Evolutionary conservation across 2,329 filamentous ascomycete genomes (phyloP).

Genomic region (Aspergillus neotritici): DNA sequence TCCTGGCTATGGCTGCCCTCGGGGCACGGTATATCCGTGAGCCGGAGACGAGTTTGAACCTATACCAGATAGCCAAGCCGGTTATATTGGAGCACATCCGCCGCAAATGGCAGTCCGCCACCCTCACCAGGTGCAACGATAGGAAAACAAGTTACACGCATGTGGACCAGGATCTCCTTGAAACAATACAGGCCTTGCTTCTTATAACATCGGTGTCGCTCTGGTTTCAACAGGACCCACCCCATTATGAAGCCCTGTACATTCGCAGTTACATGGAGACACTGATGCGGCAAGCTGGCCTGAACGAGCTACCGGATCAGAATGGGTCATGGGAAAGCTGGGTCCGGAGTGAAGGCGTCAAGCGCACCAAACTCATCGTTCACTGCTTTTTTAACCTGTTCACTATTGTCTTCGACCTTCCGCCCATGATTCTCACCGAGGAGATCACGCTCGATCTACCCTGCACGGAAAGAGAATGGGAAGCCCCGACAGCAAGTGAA

Average conservation of each 20-base stretch:
- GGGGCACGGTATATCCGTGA: slow-evolving; percentile 31
- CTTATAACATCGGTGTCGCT: slow-evolving; percentile 25
- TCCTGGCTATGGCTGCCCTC: slow-evolving; percentile 28
- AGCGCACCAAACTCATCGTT: slow-evolving; percentile 29
- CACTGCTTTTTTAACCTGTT: slow-evolving; percentile 34
- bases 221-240: slow-evolving; percentile 29
- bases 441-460: slow-evolving; percentile 28
- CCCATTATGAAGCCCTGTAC: slow-evolving; percentile 25
- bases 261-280: slow-evolving; percentile 28
- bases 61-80: slow-evolving; percentile 28
- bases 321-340: slow-evolving; percentile 32
- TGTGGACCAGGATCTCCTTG: slow-evolving; percentile 22
- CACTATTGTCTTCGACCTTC: slow-evolving; percentile 32
- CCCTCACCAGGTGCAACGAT: too few relatives aligned
- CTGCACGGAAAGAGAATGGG: slow-evolving; percentile 31
- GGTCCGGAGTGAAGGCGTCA: slow-evolving; percentile 26
- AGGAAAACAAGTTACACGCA: slow-evolving; percentile 3
- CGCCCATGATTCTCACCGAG: slow-evolving; percentile 27
- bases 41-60: slow-evolving; percentile 27
- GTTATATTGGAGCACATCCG: slow-evolving; percentile 30
- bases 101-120: slow-evolving; percentile 19
- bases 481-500: slow-evolving; percentile 16
- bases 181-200: slow-evolving; percentile 25
- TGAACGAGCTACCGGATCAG: slow-evolving; percentile 24
- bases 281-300: slow-evolving; percentile 22